These are phyloP conservation scores for Hypoxylon rubiginosum DNA, from an alignment of 2,329 filamentous ascomycete genomes.

Conservation along the genomic window DNA sequence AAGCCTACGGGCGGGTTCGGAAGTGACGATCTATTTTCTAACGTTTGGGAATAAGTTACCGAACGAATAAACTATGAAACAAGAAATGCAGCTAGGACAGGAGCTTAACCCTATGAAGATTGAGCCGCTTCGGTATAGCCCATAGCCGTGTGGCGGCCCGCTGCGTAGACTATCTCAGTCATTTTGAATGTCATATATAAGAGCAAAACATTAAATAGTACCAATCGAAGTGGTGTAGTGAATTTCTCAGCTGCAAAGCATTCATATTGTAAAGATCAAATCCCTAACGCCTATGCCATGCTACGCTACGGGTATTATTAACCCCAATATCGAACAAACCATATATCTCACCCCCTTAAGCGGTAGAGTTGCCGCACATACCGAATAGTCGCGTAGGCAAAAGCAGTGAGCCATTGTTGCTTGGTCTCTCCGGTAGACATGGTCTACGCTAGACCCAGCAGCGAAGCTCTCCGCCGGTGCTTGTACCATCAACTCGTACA, in stretches of 20 bases:
- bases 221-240: constrained; percentile 12
- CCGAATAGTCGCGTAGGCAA: constrained; percentile 9
- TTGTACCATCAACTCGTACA: neutral
- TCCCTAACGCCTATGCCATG: constrained; percentile 55
- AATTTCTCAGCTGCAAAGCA: constrained; percentile 12
- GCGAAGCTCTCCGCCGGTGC: neutral
- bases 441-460: neutral
- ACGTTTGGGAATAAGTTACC: constrained; percentile 83
- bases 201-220: constrained; percentile 15
- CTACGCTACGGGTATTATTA: constrained; percentile 43
- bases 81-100: constrained; percentile 4
- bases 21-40: constrained; percentile 91
- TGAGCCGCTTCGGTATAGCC: constrained; percentile 4
- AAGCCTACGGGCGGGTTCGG: constrained; percentile 73
- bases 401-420: constrained; percentile 1
- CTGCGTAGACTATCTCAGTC: constrained; percentile 5
- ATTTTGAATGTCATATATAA: constrained; percentile 21
- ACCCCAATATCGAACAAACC: constrained; percentile 18
- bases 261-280: constrained; percentile 30
- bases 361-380: constrained; percentile 12
- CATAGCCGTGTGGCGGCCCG: constrained; percentile 6
- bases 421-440: neutral
- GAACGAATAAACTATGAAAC: neutral
- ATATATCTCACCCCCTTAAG: neutral
- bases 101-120: constrained; percentile 7